Evolutionary conservation across 768 basidiomycete genomes (phyloP).

Genomic region (Lactarius hatsudake): DNA sequence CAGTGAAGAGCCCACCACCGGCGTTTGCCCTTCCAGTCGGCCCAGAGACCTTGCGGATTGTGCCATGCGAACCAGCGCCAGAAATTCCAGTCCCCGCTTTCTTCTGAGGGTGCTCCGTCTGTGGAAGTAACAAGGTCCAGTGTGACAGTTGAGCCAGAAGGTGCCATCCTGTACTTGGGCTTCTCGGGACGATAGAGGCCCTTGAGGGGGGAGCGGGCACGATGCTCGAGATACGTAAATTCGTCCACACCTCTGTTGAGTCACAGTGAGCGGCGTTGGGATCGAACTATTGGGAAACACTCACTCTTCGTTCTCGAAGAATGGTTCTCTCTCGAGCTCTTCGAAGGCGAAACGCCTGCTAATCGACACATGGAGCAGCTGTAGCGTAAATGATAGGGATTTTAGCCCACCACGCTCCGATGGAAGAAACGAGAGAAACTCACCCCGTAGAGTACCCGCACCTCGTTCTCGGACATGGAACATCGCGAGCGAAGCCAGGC

Average conservation of each 20-base stretch:
- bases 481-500: slow-evolving; percentile 22
- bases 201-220: slow-evolving; percentile 13
- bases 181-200: slow-evolving; percentile 27
- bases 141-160: slow-evolving; percentile 4
- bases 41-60: slow-evolving; percentile 27
- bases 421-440: neutral
- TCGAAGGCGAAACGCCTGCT: slow-evolving; percentile 25
- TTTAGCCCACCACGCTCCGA: neutral
- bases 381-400: neutral
- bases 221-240: slow-evolving; percentile 23
- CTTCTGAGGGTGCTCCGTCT: slow-evolving; percentile 10
- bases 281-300: slow-evolving; percentile 4
- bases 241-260: slow-evolving; percentile 21
- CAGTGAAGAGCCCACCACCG: slow-evolving; percentile 24
- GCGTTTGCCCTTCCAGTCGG: slow-evolving; percentile 21
- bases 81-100: slow-evolving; percentile 16
- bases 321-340: slow-evolving; percentile 23
- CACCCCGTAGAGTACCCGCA: slow-evolving; percentile 24
- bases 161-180: slow-evolving; percentile 22
- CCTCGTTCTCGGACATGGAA: slow-evolving; percentile 19
- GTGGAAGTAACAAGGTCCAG: slow-evolving; percentile 24
- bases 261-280: neutral
- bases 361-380: slow-evolving; percentile 23
- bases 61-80: slow-evolving; percentile 29
- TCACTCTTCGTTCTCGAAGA: slow-evolving; percentile 25